Percentiles rank a stretch among this genome's conserved stretches.
These are phyloP conservation scores for Beta lomatogona DNA, from an alignment of 179 eudicot species.

Conservation along the genomic window DNA sequence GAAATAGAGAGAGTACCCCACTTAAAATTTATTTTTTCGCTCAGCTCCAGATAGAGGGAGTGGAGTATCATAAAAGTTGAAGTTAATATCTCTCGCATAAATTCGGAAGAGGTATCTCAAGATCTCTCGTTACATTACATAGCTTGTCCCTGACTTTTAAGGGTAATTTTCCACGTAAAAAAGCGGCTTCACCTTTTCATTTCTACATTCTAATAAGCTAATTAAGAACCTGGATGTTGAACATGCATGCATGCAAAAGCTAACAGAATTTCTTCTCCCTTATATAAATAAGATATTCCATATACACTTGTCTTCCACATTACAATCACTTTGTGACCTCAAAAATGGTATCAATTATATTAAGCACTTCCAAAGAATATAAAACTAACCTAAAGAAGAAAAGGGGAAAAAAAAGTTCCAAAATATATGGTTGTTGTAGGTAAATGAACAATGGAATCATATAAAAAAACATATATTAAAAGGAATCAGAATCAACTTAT, in stretches of 20 bases:
- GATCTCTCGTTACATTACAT: not conserved
- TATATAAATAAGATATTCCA: conserved; percentile 23
- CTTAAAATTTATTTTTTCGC: too few species aligned
- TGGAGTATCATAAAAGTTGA: not conserved
- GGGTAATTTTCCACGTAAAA: conserved; percentile 7
- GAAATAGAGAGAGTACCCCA: too few species aligned
- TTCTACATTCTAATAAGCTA: conserved; percentile 8
- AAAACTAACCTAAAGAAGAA: not conserved
- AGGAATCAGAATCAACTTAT: not conserved
- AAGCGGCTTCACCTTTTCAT: conserved; percentile 19
- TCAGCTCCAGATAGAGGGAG: too few species aligned
- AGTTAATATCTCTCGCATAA: not conserved
- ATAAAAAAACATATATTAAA: not conserved
- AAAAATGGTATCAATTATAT: conserved; percentile 14
- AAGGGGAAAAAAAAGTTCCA: not conserved
- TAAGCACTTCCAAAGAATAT: conserved; percentile 12
- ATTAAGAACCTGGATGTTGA: conserved; percentile 1
- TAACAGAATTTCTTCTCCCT: not conserved
- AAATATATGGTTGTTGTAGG: not conserved
- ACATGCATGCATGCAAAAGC: not conserved
- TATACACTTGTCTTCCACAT: conserved; percentile 14
- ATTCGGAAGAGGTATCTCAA: conserved; percentile 2
- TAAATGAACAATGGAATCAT: not conserved
- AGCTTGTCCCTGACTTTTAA: not conserved
- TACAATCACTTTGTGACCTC: conserved; percentile 14